Conservation (phyloP, 164 flowering plant species). For the Sedum album region DNA sequence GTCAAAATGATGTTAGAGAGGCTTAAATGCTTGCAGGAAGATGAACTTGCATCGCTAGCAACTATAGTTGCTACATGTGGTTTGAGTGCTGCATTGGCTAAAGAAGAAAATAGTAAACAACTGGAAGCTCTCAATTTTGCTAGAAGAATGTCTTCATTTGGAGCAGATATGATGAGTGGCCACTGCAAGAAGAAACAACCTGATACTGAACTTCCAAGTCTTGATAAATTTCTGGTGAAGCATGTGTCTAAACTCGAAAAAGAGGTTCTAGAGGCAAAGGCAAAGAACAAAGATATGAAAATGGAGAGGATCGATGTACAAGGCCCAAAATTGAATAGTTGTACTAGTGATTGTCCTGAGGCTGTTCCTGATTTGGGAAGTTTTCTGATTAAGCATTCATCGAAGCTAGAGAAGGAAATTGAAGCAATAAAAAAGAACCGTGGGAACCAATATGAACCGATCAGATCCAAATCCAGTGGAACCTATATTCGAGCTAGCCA, state of each 20-base stretch:
- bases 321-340: conserved; percentile 6
- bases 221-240: conserved; percentile 81
- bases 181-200: conserved; percentile 25
- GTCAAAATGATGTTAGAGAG: conserved; percentile 73
- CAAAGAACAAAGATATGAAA: conserved; percentile 24
- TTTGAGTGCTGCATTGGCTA: conserved; percentile 73
- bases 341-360: conserved; percentile 4
- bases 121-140: conserved; percentile 17
- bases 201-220: conserved; percentile 53
- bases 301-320: conserved; percentile 16
- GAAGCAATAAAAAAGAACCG: conserved; percentile 21
- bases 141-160: conserved; percentile 19
- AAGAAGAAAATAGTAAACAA: conserved; percentile 37
- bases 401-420: conserved; percentile 54
- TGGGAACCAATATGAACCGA: conserved; percentile 11
- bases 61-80: conserved; percentile 96
- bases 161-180: conserved; percentile 15
- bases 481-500: conserved; percentile 7
- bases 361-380: conserved; percentile 44
- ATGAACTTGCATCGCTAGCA: conserved; percentile 86
- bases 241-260: conserved; percentile 73
- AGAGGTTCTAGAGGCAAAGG: conserved; percentile 82
- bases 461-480: conserved; percentile 8
- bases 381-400: conserved; percentile 50
- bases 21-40: conserved; percentile 60